A percentile compares a stretch with the other conserved stretches of the same genome.
phyloP scores from a whole-genome alignment of 352 stramenopile species.

The Aphanomyces euteiches region DNA sequence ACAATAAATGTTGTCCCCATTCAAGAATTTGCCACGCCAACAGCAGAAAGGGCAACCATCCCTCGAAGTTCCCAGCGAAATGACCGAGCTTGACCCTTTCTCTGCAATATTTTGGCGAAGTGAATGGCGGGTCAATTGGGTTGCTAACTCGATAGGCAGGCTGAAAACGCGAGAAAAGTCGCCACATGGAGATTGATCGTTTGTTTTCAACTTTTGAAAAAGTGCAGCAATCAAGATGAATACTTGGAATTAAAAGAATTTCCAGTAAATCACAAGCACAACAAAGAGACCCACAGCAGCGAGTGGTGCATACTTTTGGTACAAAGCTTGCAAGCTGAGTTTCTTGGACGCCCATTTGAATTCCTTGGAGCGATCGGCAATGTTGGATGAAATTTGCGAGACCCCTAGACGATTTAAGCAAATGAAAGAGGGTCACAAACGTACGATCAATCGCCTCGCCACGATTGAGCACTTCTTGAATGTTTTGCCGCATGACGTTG shows the following conservation, averaged over 20 bases:
- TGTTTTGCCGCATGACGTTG: constrained; percentile 99
- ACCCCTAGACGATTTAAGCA: constrained; percentile 52
- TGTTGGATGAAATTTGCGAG: constrained; percentile 84
- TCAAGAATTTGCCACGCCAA: no score
- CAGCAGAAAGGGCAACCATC: no score
- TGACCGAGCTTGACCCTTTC: no score
- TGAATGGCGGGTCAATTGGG: no score
- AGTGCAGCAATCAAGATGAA: no score
- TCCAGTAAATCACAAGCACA: constrained; percentile 87
- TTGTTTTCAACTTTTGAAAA: no score
- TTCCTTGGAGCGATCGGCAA: constrained; percentile 92
- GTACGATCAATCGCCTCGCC: constrained; percentile 84
- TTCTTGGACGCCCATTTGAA: constrained; percentile 98
- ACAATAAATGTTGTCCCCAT: no score
- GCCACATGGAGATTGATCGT: no score
- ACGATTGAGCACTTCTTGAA: constrained; percentile 92
- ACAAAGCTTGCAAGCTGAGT: constrained; percentile 85
- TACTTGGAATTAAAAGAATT: constrained; percentile 69
- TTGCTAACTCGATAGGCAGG: no score
- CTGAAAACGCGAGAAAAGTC: no score
- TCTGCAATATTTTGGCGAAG: no score
- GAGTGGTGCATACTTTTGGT: constrained; percentile 83
- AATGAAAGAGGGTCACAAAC: constrained; percentile 26
- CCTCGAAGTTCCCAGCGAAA: no score
- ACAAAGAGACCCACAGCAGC: constrained; percentile 78